Conservation (phyloP, 768 basidiomycete genomes). For the Jaapia argillacea region DNA sequence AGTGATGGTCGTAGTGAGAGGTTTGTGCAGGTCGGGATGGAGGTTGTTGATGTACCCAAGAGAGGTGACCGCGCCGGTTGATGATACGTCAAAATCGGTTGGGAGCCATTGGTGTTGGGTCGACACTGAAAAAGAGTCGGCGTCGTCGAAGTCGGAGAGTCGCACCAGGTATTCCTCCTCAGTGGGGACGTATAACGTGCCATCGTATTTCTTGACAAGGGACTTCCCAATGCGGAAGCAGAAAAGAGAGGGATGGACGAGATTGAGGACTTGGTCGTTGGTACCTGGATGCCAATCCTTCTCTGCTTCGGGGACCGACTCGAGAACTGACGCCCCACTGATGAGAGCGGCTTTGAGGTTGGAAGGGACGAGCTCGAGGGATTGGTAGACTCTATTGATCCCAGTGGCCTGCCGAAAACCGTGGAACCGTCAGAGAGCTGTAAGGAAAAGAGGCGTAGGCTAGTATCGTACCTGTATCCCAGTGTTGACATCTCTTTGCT, state of each 20-base stretch:
- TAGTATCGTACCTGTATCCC: conserved; percentile 7
- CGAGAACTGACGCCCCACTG: conserved; percentile 3
- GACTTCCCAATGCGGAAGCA: conserved; percentile 8
- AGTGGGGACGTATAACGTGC: background rate
- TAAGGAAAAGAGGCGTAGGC: no score
- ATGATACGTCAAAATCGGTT: background rate
- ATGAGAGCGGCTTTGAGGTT: background rate
- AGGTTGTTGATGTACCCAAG: background rate
- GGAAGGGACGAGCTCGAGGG: background rate
- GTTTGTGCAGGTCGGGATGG: background rate
- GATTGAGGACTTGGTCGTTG: conserved; percentile 16
- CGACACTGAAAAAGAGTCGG: no score
- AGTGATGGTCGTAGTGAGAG: background rate
- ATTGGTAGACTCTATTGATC: background rate
- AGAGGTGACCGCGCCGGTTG: background rate
- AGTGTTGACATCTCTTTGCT: conserved; percentile 5
- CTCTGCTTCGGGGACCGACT: conserved; percentile 9
- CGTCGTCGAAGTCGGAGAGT: no score
- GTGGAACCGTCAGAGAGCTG: no score
- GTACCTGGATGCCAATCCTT: conserved; percentile 19
- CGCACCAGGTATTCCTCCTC: no score
- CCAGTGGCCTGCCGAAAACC: no score
- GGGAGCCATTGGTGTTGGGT: background rate
- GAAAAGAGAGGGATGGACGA: conserved; percentile 18
- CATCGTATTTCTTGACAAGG: background rate